A percentile compares a stretch with the other conserved stretches of the same genome.
These are phyloP conservation scores for Astraeus odoratus DNA, from an alignment of 768 basidiomycete species.

Conservation along the genomic window DNA sequence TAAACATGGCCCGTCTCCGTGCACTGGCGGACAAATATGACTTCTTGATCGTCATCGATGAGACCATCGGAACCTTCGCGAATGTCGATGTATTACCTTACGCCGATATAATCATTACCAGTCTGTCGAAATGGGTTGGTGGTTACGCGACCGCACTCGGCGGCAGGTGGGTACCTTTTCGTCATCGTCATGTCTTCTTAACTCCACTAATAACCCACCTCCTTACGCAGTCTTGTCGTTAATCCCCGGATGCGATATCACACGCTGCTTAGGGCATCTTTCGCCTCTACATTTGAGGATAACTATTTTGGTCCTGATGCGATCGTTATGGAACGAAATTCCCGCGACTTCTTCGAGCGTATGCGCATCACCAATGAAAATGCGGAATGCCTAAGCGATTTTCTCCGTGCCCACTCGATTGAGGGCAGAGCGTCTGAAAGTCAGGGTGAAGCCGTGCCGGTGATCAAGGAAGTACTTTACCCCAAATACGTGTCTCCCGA, in stretches of 20 bases:
- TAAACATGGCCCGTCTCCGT: constrained; percentile 72
- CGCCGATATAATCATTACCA: constrained; percentile 86
- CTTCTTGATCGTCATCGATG: constrained; percentile 87
- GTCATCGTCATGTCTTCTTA: neutral
- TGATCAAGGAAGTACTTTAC: constrained; percentile 84
- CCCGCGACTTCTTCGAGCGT: constrained; percentile 81
- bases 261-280: constrained; percentile 49
- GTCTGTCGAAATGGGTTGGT: constrained; percentile 90
- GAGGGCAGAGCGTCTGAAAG: constrained; percentile 31
- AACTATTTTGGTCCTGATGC: constrained; percentile 86
- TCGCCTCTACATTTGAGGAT: constrained; percentile 68
- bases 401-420: constrained; percentile 55
- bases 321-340: constrained; percentile 96
- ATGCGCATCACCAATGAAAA: constrained; percentile 74
- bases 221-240: constrained; percentile 60
- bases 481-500: constrained; percentile 73
- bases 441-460: constrained; percentile 11
- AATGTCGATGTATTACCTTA: constrained; percentile 87
- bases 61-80: constrained; percentile 90
- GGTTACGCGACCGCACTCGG: constrained; percentile 96
- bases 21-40: constrained; percentile 79
- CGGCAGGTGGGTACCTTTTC: constrained; percentile 60
- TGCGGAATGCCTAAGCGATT: constrained; percentile 74
- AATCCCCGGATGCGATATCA: constrained; percentile 78
- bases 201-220: neutral